A percentile compares a stretch with the other conserved stretches of the same genome.
Conservation (phyloP, 202 grass and related monocot genomes). For the Panicum hallii region DNA sequence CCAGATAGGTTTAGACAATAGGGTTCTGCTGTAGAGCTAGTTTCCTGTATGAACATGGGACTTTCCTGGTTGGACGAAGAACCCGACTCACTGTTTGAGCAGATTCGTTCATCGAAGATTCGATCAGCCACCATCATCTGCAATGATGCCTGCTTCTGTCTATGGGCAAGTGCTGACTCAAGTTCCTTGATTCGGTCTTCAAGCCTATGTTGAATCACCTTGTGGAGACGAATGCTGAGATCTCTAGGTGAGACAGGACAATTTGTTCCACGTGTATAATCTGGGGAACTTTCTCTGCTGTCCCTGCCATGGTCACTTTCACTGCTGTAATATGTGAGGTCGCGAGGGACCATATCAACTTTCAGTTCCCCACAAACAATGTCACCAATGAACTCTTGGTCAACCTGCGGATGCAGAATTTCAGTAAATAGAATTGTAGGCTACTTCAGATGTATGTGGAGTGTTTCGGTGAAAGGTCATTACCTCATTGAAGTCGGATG, state of each 20-base stretch:
- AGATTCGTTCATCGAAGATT: constrained; percentile 61
- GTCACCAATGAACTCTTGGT: constrained; percentile 70
- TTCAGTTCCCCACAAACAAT: constrained; percentile 79
- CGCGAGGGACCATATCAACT: constrained; percentile 52
- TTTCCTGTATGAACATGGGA: constrained; percentile 55
- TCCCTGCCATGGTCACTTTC: constrained; percentile 57
- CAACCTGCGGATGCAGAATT: constrained; percentile 54
- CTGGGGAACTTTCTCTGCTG: constrained; percentile 62
- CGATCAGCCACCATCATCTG: constrained; percentile 57
- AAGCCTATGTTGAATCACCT: constrained; percentile 76
- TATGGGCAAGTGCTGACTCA: constrained; percentile 68
- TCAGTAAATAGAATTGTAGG: constrained; percentile 31
- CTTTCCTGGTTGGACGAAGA: constrained; percentile 72
- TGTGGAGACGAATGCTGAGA: constrained; percentile 84
- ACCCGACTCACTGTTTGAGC: constrained; percentile 77
- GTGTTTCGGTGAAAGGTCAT: constrained; percentile 33
- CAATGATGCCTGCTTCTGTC: constrained; percentile 63
- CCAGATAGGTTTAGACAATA: constrained; percentile 81
- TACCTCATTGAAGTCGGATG: constrained; percentile 70
- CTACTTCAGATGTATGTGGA: constrained; percentile 39
- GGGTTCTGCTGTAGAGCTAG: constrained; percentile 49
- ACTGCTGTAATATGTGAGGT: constrained; percentile 49
- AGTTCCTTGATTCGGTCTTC: constrained; percentile 89
- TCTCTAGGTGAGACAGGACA: constrained; percentile 81
- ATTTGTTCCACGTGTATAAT: constrained; percentile 47